Evolutionary conservation across 2,329 filamentous ascomycete genomes (phyloP).

Genomic region (Decorospora gaudefroyi): DNA sequence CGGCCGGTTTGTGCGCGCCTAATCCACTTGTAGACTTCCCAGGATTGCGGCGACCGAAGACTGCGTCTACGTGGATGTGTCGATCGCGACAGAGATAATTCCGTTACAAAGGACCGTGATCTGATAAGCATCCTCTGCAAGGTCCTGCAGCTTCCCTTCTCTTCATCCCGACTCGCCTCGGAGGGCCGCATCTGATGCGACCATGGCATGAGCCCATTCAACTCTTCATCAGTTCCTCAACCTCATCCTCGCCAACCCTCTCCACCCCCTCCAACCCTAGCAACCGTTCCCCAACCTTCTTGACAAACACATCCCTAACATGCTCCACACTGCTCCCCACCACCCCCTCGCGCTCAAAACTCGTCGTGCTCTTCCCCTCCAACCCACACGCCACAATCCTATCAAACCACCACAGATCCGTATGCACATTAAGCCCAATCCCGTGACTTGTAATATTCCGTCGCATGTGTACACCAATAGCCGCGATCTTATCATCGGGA

Average conservation of each 20-base stretch:
- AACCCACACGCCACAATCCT: slow-evolving; percentile 91
- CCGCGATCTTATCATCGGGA: slow-evolving; percentile 72
- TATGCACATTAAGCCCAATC: slow-evolving; percentile 75
- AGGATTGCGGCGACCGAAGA: no score
- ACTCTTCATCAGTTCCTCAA: slow-evolving; percentile 9
- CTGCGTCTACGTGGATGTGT: no score
- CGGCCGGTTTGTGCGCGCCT: no score
- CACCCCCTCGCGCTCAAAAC: slow-evolving; percentile 62
- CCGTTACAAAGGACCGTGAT: no score
- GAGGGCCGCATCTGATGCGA: no score
- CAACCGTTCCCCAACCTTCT: slow-evolving; percentile 42
- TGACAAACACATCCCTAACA: slow-evolving; percentile 51
- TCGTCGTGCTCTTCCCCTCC: slow-evolving; percentile 78
- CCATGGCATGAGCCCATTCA: no score
- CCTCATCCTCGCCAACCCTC: slow-evolving; percentile 20
- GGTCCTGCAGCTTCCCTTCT: no score
- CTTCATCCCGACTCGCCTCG: no score
- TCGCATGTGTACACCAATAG: slow-evolving; percentile 87
- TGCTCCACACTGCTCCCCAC: slow-evolving; percentile 42
- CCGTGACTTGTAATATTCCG: slow-evolving; percentile 84
- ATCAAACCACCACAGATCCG: slow-evolving; percentile 66
- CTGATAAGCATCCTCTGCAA: no score
- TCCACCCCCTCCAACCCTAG: slow-evolving; percentile 28
- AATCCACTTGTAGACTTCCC: no score
- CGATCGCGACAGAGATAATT: no score